Evolutionary conservation across 768 basidiomycete species (phyloP).

Genomic region (Phaeotremella fagi): DNA sequence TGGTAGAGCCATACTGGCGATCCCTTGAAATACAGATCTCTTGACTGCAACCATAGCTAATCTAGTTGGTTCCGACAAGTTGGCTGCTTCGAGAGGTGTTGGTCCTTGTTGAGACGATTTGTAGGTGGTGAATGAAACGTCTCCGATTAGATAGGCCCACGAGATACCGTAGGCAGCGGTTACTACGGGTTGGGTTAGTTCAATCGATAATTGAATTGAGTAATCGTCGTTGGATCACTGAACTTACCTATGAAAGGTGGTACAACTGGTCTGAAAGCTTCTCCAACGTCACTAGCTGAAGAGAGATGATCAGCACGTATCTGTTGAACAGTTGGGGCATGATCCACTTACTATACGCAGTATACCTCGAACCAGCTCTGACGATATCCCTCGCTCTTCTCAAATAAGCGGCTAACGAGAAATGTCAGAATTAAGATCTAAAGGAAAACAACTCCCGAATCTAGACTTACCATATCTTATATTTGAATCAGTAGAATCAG

Average conservation of each 20-base stretch:
- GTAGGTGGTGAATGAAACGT: slow-evolving; percentile 49
- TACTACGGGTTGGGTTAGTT: no score
- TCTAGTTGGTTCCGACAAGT: slow-evolving; percentile 45
- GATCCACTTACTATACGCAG: slow-evolving; percentile 40
- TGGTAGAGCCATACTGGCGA: slow-evolving; percentile 49
- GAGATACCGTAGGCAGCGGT: slow-evolving; percentile 47
- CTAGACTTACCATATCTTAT: slow-evolving; percentile 44
- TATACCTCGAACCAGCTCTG: slow-evolving; percentile 45
- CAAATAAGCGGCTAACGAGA: slow-evolving; percentile 43
- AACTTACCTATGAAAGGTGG: slow-evolving; percentile 41
- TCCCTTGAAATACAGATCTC: slow-evolving; percentile 46
- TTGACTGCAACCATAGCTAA: slow-evolving; percentile 46
- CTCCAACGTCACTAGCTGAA: slow-evolving; percentile 46
- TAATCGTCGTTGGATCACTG: background rate
- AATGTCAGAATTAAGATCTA: no score
- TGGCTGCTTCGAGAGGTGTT: slow-evolving; percentile 44
- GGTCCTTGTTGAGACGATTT: slow-evolving; percentile 48
- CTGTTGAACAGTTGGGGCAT: background rate
- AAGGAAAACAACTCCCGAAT: no score
- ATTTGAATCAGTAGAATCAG: slow-evolving; percentile 47
- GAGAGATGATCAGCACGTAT: background rate
- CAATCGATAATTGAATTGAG: background rate
- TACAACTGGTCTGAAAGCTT: slow-evolving; percentile 48
- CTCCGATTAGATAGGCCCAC: slow-evolving; percentile 48
- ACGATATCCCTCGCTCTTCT: slow-evolving; percentile 44